These are phyloP conservation scores for Aquilaria sinensis DNA, from an alignment of 345 rosid genomes.

Conservation along the genomic window DNA sequence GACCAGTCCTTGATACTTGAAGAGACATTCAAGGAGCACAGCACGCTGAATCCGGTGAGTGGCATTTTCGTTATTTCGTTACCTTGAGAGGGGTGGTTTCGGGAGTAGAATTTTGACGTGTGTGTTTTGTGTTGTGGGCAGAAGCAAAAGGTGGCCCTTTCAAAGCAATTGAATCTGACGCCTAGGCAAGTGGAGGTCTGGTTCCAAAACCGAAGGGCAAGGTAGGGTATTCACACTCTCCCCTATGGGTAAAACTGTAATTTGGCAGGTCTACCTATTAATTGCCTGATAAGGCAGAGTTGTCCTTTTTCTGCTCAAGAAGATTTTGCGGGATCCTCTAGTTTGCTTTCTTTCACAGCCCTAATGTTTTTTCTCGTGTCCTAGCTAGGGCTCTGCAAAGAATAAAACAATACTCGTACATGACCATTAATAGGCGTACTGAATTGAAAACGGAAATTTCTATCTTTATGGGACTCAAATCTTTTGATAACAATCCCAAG, in stretches of 20 bases:
- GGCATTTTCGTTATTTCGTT: slow-evolving; percentile 22
- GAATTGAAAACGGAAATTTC: no score
- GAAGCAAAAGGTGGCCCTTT: slow-evolving; percentile 76
- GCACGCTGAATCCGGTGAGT: slow-evolving; percentile 89
- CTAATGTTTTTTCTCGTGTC: neutral
- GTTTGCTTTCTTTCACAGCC: slow-evolving; percentile 9
- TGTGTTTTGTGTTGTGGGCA: slow-evolving; percentile 18
- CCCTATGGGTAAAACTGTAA: slow-evolving; percentile 20
- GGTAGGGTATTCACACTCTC: slow-evolving; percentile 31
- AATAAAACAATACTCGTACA: no score
- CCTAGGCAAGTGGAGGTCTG: slow-evolving; percentile 91
- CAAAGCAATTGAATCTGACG: slow-evolving; percentile 69
- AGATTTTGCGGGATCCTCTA: slow-evolving; percentile 20
- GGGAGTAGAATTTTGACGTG: neutral
- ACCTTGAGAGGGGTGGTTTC: neutral
- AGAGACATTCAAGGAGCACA: slow-evolving; percentile 79
- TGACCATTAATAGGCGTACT: no score
- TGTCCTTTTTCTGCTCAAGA: slow-evolving; percentile 28
- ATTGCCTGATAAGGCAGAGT: slow-evolving; percentile 24
- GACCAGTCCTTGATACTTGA: slow-evolving; percentile 80
- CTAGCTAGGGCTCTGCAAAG: neutral
- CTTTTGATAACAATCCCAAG: no score
- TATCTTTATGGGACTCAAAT: no score
- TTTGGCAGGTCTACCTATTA: neutral
- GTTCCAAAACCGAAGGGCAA: slow-evolving; percentile 92